phyloP scores from a whole-genome alignment of 495 filamentous ascomycete genomes.

The Penicillium steckii region DNA sequence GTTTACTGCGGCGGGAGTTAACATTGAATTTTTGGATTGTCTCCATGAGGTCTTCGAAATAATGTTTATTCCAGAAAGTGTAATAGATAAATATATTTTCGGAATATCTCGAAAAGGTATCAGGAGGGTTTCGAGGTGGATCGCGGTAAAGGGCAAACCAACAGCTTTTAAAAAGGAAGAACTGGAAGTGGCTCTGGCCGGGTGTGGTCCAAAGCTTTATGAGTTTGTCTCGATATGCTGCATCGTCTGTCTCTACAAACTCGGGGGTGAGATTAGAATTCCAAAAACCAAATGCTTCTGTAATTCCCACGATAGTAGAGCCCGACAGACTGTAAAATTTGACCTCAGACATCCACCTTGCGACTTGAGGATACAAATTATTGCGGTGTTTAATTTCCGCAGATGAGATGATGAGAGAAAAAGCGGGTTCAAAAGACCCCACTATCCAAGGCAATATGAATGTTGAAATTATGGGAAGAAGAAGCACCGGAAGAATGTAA shows the following conservation, averaged over 20 bases:
- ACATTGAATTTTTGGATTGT: not conserved
- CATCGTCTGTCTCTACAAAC: not conserved
- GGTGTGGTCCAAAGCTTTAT: not conserved
- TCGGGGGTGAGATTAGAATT: not conserved
- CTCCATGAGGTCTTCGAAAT: not conserved
- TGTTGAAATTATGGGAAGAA: not conserved
- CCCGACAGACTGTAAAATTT: not conserved
- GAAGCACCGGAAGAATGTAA: not conserved
- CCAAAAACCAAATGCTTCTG: slow-evolving; percentile 1
- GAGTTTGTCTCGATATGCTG: not conserved
- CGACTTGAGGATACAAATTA: slow-evolving; percentile 1
- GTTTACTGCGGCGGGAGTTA: not conserved
- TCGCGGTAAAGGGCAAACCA: not conserved
- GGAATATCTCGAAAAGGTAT: not conserved
- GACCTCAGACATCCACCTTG: not conserved
- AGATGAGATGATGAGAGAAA: not conserved
- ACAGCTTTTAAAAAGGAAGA: not conserved
- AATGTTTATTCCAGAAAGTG: not conserved
- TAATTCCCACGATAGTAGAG: not conserved
- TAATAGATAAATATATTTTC: not conserved
- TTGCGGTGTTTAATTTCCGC: not conserved
- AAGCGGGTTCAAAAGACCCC: not conserved
- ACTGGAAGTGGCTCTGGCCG: not conserved
- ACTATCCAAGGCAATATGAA: not conserved
- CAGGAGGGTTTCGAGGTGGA: not conserved